Conservation (phyloP, 2,329 filamentous ascomycete species). For the Xylaria sp. region DNA sequence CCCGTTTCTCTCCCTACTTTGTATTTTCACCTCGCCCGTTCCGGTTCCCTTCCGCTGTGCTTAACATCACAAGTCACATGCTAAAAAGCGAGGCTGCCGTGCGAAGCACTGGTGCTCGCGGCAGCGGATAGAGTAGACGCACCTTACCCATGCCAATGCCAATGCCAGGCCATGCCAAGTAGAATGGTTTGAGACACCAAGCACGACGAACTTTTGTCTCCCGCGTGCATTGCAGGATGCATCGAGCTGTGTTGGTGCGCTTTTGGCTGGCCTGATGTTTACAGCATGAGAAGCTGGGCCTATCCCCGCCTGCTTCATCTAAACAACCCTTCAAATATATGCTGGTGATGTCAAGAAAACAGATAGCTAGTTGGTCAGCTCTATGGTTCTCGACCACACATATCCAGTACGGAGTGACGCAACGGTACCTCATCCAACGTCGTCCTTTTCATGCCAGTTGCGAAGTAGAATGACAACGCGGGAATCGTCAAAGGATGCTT, state of each 20-base stretch:
- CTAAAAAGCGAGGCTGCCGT: slow-evolving; percentile 18
- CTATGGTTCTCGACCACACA: too few relatives aligned
- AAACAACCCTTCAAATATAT: too few relatives aligned
- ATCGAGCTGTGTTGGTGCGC: not conserved
- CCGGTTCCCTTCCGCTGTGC: not conserved
- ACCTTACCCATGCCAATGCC: slow-evolving; percentile 2
- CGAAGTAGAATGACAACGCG: too few relatives aligned
- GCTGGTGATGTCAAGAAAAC: too few relatives aligned
- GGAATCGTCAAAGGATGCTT: too few relatives aligned
- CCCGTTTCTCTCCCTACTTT: not conserved
- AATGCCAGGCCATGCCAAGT: not conserved
- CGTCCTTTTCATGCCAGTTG: too few relatives aligned
- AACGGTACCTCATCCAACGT: too few relatives aligned
- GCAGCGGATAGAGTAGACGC: not conserved
- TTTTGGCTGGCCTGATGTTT: too few relatives aligned
- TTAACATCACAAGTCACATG: not conserved
- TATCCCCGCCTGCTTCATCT: too few relatives aligned
- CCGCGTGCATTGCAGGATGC: slow-evolving; percentile 22
- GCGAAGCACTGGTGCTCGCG: not conserved
- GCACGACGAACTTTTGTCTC: not conserved
- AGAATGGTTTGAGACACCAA: not conserved
- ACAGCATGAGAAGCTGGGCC: too few relatives aligned
- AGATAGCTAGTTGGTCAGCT: too few relatives aligned
- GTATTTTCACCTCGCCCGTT: not conserved
- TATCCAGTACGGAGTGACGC: too few relatives aligned